These are phyloP conservation scores for Myriosclerotinia curreyana DNA, from an alignment of 2,329 filamentous ascomycete species.

Conservation along the genomic window DNA sequence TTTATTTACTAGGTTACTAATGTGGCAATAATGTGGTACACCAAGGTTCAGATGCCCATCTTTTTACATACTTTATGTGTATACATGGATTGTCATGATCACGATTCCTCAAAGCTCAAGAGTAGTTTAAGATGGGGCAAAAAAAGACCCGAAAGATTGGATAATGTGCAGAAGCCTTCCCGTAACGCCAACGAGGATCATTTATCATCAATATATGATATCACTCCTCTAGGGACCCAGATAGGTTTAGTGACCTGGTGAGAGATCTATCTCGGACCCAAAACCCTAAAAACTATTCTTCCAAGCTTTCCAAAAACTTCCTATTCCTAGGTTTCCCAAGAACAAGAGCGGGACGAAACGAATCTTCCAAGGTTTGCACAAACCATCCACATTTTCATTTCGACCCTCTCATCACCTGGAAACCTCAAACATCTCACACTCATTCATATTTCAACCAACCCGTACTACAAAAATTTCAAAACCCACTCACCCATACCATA, in stretches of 20 bases:
- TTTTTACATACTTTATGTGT: not conserved
- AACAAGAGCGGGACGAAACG: slow-evolving; percentile 21
- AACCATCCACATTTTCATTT: slow-evolving; percentile 10
- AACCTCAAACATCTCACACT: not conserved
- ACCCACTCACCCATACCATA: slow-evolving; percentile 11
- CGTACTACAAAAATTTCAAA: slow-evolving; percentile 7
- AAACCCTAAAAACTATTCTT: slow-evolving; percentile 1
- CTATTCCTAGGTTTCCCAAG: slow-evolving; percentile 17
- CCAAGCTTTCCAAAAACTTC: slow-evolving; percentile 6
- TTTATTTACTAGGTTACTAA: not conserved
- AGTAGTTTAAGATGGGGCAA: slow-evolving; percentile 1
- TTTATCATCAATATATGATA: slow-evolving; percentile 19
- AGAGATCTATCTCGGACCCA: slow-evolving; percentile 15
- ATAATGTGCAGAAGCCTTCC: slow-evolving; percentile 23
- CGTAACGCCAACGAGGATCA: slow-evolving; percentile 24
- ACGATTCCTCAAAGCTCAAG: not conserved
- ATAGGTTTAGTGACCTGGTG: slow-evolving; percentile 1
- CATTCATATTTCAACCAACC: slow-evolving; percentile 20
- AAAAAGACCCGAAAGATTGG: slow-evolving; percentile 20
- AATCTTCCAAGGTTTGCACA: slow-evolving; percentile 18
- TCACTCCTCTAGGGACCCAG: slow-evolving; percentile 8
- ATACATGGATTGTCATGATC: not conserved
- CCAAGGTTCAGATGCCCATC: not conserved
- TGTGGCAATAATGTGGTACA: not conserved
- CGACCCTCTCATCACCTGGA: not conserved